Evolutionary conservation across 495 filamentous ascomycete species (phyloP), one percentile per base, ranked within the genome.

Genomic region (Cudoniella acicularis): DNA sequence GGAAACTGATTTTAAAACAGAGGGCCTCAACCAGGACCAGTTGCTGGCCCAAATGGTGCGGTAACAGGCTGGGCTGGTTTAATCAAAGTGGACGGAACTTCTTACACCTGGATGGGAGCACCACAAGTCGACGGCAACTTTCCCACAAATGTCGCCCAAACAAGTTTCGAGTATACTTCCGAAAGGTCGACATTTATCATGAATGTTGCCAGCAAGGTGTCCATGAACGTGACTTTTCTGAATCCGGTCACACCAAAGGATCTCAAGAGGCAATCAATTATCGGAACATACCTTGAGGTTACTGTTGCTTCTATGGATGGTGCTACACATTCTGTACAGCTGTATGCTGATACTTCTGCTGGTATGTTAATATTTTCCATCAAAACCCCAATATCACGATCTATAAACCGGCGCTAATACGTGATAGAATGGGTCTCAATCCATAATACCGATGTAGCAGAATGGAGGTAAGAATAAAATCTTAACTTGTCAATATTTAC

Each of bases 181-280:
- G 91, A 89, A 0, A 86, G 86, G 11, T 96, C 91, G 46, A 92
- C 90, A 56, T 86, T 98, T 60, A 89, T 86, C 41, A 93, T 96
- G 73, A 77, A 77, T 25, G 85, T 96, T 20, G 81, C 71, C 20
- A 75, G 81, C 1, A 77, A 83, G 48, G 75, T 88, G 24, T 79
- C 87, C 58, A 75, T 98, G 70, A 85, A 83, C 2, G 77, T 96
- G 20, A 91, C 89, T 0, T 96, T 96, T 68, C 74, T 96, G 27
- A 92, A 90, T 2, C 93, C 93, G 0, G 88, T 98, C 45, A 96
- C 90, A 11, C 88, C 92, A 1, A 86, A 87, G 10, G 96, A 94
- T 61, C 86, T 92, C 60, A 77, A 86, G 59, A 83, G 91, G 46
- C 93, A 98, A 73, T 89, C 90, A 26, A 82, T 96, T 46, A 89